Evolutionary conservation across 345 rosid species (phyloP).

Genomic region (Alliaria petiolata): DNA sequence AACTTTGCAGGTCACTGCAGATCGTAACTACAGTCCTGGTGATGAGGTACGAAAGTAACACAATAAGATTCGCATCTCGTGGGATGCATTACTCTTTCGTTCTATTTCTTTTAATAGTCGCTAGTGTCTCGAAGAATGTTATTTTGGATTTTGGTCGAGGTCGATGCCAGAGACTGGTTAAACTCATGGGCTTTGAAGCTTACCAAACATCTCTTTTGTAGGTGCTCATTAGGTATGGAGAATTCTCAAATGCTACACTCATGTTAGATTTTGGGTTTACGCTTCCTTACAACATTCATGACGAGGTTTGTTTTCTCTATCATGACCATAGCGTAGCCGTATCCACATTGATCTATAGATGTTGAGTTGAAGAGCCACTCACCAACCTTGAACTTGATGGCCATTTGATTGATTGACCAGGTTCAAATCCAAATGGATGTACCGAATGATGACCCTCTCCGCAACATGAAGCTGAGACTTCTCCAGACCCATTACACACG

Average conservation of each 20-base stretch:
- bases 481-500: conserved; percentile 44
- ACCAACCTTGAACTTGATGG: conserved; percentile 6
- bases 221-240: conserved; percentile 74
- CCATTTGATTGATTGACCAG: conserved; percentile 36
- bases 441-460: conserved; percentile 45
- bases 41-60: conserved; percentile 58
- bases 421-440: conserved; percentile 51
- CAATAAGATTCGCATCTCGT: neutral
- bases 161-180: neutral
- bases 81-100: neutral
- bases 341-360: conserved; percentile 6
- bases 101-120: neutral
- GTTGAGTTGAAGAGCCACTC: neutral
- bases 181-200: neutral
- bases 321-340: neutral
- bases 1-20: conserved; percentile 65
- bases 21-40: conserved; percentile 60
- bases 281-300: conserved; percentile 58
- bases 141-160: neutral
- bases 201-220: conserved; percentile 20
- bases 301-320: conserved; percentile 53
- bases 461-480: conserved; percentile 51
- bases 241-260: conserved; percentile 68
- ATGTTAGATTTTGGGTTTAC: conserved; percentile 82
- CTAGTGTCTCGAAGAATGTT: neutral